These are phyloP conservation scores for Collybia sp. DNA, from an alignment of 768 basidiomycete genomes.

Conservation along the genomic window DNA sequence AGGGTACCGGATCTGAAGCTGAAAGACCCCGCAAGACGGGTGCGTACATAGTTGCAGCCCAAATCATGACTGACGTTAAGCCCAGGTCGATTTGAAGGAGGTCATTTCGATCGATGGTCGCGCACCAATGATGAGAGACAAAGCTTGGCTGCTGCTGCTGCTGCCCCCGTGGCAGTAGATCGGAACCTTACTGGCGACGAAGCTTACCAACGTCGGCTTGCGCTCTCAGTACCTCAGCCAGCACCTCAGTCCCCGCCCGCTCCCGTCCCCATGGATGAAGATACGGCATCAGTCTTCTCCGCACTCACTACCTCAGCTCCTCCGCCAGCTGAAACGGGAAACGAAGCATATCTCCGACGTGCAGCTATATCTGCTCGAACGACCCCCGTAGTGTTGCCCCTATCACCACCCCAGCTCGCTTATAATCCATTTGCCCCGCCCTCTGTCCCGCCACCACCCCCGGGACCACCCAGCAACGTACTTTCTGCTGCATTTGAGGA, in stretches of 20 bases:
- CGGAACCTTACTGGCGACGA: slow-evolving; percentile 67
- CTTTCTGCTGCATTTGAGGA: slow-evolving; percentile 49
- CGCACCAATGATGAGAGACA: slow-evolving; percentile 43
- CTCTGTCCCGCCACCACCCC: slow-evolving; percentile 53
- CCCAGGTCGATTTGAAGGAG: slow-evolving; percentile 45
- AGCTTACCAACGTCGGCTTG: slow-evolving; percentile 69
- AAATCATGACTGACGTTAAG: slow-evolving; percentile 3
- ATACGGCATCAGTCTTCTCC: slow-evolving; percentile 16
- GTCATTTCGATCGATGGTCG: slow-evolving; percentile 46
- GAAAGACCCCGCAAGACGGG: slow-evolving; percentile 67
- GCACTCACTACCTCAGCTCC: slow-evolving; percentile 9
- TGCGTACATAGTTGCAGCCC: slow-evolving; percentile 19
- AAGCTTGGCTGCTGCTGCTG: no score
- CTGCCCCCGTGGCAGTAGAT: slow-evolving; percentile 35
- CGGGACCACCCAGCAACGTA: slow-evolving; percentile 30
- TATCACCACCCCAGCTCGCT: slow-evolving; percentile 50
- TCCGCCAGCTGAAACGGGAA: slow-evolving; percentile 42
- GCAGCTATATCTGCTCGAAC: slow-evolving; percentile 47
- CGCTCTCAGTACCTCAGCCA: slow-evolving; percentile 43
- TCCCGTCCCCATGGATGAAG: slow-evolving; percentile 14
- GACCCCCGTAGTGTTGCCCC: slow-evolving; percentile 22
- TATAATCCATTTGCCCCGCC: slow-evolving; percentile 72
- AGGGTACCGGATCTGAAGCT: slow-evolving; percentile 60
- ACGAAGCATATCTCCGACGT: slow-evolving; percentile 65
- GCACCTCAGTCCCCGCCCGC: slow-evolving; percentile 18